Base-by-base conservation (phyloP, 148 eudicot genomes). In the Vaccinium myrtillus region DNA sequence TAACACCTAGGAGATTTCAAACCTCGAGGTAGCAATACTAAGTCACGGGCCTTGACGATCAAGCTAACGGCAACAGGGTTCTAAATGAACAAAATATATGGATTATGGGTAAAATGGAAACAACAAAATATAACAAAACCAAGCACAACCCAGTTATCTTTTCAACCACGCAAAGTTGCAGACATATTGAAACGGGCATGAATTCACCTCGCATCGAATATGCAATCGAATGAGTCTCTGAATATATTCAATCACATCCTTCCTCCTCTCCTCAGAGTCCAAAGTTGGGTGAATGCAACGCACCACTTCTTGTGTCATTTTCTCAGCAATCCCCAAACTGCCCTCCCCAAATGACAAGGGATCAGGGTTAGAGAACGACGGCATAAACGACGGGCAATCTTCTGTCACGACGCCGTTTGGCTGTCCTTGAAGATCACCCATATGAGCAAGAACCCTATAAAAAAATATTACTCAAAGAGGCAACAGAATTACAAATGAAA, bases 231-330 rank as follows among this genome's bases (percentile, higher is more conserved):
- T 27, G 65, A 91, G 92, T 7, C 84, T 81, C 84, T 90, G 92
- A 50, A 91, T 70, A 56, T 88, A 87, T 61, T 88, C 90, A 78
- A 90, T 87, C 23, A 91, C 87, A 59, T 84, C 88, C 58, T 78
- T 84, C 78, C 93, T 88, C 85, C 84, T 88, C 84, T 90, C 87
- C 78, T 90, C 89, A 14, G 93, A 82, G 80, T 87, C 88, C 43
- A 84, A 51, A 48, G 91, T 91, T 10, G 92, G 91, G 48, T 91
- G 93, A 51, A 91, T 79, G 32, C 84, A 80, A 79, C 77, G 80
- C 43, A 91, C 56, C 83, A 91, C 90, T 81, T 90, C 82, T 55
- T 75, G 80, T 46, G 90, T 76, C 53, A 85, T 75, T 53, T 84
- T 83, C 65, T 91, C 93, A 21, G 89, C 90, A 14, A 21, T 81